Base-by-base conservation (phyloP, 495 filamentous ascomycete species). In the Penicillium riverlandense region DNA sequence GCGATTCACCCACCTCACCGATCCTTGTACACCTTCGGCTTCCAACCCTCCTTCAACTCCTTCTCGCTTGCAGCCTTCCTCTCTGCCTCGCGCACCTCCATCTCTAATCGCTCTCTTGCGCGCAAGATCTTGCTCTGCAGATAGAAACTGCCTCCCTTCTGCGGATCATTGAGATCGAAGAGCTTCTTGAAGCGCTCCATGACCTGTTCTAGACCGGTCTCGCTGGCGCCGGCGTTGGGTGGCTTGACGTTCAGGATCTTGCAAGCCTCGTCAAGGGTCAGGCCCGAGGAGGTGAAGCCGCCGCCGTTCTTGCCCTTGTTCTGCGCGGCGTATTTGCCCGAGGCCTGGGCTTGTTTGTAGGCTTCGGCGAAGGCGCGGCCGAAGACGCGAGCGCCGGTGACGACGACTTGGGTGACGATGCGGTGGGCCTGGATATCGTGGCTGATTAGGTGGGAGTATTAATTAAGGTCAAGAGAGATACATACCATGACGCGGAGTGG, bases 121-220 rank as follows among this genome's bases (percentile, higher is more conserved):
- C 92, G 71, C 42, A 97, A 66, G 35, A 98, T 78, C 66, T 98
- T 98, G 69, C 94, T 97, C 69, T 98, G 92, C 42, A 98, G 73
- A 63, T 98, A 98, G 61, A 98, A 97, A 57, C 89, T 95, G 11
- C 92, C 92, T 28, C 92, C 92, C 61, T 95, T 95, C 61, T 89
- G 73, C 16, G 92, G 91, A 43, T 97, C 87, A 67, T 98, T 98
- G 48, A 74, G 59, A 57, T 97, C 94, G 63, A 97, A 98, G 38
- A 98, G 69, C 49, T 82, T 83, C 79, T 97, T 97, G 76, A 96
- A 98, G 35, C 88, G 78, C 45, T 85, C 80, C 72, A 83, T 84
- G 39, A 94, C 77, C 31, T 78, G 65, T 48, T 94, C 88, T 64
- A 87, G 69, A 60, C 88, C 79, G 13, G 83, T 71, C 55, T 87